Evolutionary conservation across 2,329 filamentous ascomycete genomes (phyloP), one percentile per base, ranked within the genome.

Genomic region (Bipolaris cookei): DNA sequence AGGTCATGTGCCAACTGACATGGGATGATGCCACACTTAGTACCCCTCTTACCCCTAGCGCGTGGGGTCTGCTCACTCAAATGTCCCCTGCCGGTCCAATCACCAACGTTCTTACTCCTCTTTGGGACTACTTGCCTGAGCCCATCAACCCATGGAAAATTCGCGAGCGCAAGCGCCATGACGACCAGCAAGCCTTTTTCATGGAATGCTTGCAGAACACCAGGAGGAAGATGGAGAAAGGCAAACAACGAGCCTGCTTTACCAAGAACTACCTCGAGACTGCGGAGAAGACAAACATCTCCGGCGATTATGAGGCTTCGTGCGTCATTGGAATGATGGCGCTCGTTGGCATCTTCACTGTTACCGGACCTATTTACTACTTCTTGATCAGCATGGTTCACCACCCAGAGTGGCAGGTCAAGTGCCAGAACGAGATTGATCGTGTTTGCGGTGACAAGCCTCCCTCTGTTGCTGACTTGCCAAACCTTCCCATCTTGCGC

Each of bases 1-100:
- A 85, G 68, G 77, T 85, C 52, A 84, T 84, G 81, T 82, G 80
- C 47, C 76, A 79, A 50, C 65, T 85, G 42, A 82, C 81, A 13
- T 85, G 83, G 83, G 83, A 84, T 56, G 81, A 85, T 51, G 76
- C 79, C 6, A 73, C 70, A 39, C 65, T 82, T 37, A 84, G 81
- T 67, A 73, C 78, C 49, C 78, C 81, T 59, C 80, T 80, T 58
- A 83, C 78, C 8, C 78, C 79, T 45, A 82, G 79, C 57, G 83
- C 83, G 1, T 84, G 82, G 83, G 83, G 82, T n/a, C 74, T 85
- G 1, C 72, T 85, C 14, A 84, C 78, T 4, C 83, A 85, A 51
- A 85, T 86, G 82, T 85, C 83, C 1, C 83, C 83, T 0, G 83
- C 83, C 23, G 83, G 83, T 0, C 83, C 83, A 1, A 82, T 86